A percentile compares a stretch with the other conserved stretches of the same genome.
Conservation (phyloP, 192 early-diverging fungal genomes). For the Nowakowskiella sp. region DNA sequence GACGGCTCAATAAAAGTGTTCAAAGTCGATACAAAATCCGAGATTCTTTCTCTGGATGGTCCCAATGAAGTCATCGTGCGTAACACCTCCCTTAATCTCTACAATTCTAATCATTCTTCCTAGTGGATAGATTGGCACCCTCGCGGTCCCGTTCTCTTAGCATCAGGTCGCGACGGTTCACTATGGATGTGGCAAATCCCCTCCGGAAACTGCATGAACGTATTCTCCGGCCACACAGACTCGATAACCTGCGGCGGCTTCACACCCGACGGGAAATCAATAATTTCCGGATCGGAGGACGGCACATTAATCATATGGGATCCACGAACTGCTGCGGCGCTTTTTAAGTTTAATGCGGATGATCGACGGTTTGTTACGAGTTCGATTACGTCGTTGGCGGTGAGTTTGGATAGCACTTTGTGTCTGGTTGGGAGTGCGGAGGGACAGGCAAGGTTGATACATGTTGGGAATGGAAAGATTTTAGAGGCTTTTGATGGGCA, state of each 20-base stretch:
- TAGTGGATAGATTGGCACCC: constrained; percentile 97
- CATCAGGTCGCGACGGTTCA: constrained; percentile 79
- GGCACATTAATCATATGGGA: constrained; percentile 83
- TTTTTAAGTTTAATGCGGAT: constrained; percentile 49
- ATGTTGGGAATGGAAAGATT: constrained; percentile 67
- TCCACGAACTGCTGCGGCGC: constrained; percentile 73
- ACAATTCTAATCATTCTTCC: constrained; percentile 1
- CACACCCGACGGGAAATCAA: constrained; percentile 79
- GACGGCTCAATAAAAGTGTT: constrained; percentile 83
- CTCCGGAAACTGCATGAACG: constrained; percentile 82
- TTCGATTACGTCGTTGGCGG: constrained; percentile 63
- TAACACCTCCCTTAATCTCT: neutral
- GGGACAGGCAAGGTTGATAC: constrained; percentile 67
- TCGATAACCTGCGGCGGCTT: constrained; percentile 82
- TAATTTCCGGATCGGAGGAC: constrained; percentile 82
- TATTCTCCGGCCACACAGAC: constrained; percentile 82
- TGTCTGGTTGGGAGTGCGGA: constrained; percentile 82
- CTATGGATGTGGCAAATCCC: constrained; percentile 98
- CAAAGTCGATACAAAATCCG: constrained; percentile 50
- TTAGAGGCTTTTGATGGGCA: constrained; percentile 76
- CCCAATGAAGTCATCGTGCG: constrained; percentile 80
- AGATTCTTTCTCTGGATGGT: constrained; percentile 68
- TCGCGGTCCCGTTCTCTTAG: constrained; percentile 79
- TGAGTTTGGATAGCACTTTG: constrained; percentile 68
- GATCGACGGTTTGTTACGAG: constrained; percentile 83